Conservation (phyloP, 257 asterid species). For the Oldenlandia corymbosa region DNA sequence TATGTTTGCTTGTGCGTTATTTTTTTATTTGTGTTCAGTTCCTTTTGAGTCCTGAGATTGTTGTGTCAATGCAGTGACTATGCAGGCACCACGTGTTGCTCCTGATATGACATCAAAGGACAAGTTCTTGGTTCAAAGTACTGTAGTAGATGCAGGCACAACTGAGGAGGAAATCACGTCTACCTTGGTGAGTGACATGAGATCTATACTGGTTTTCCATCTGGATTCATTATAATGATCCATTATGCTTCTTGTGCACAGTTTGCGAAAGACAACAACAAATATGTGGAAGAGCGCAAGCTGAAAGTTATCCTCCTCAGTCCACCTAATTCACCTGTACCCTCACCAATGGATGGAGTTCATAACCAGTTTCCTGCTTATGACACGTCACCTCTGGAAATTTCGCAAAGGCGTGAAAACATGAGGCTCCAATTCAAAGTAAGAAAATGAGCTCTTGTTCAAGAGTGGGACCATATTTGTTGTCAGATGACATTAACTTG, state of each 20-base stretch:
- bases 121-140: conserved; percentile 42
- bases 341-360: conserved; percentile 28
- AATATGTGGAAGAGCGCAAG: conserved; percentile 41
- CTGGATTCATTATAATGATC: neutral
- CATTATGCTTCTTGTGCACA: conserved; percentile 14
- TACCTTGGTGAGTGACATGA: conserved; percentile 22
- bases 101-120: conserved; percentile 41
- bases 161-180: conserved; percentile 36
- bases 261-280: conserved; percentile 37
- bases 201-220: neutral
- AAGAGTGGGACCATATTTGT: neutral
- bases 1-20: neutral
- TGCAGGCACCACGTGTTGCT: conserved; percentile 38
- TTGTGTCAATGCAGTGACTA: conserved; percentile 30
- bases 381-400: conserved; percentile 17
- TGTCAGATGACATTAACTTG: neutral
- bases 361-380: conserved; percentile 12
- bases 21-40: neutral
- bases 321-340: conserved; percentile 33
- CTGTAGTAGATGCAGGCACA: conserved; percentile 34
- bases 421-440: conserved; percentile 20
- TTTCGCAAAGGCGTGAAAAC: conserved; percentile 13
- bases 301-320: conserved; percentile 36
- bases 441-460: conserved; percentile 3
- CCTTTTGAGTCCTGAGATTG: neutral